A percentile compares a stretch with the other conserved stretches of the same genome.
phyloP scores from a whole-genome alignment of 192 early-diverging fungal species.

The Spinellus fusiger region DNA sequence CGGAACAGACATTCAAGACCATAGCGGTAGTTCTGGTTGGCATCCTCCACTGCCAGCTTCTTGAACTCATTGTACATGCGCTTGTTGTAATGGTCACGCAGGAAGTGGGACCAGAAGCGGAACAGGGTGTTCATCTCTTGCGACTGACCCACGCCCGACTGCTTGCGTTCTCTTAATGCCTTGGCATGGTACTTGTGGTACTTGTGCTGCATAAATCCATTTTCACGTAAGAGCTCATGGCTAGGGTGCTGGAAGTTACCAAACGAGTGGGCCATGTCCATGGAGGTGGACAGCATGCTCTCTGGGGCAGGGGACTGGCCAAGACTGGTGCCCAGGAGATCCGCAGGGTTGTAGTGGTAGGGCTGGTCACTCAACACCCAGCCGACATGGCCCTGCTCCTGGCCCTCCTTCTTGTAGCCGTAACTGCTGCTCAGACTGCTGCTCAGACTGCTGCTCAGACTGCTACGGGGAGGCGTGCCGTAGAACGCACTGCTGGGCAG shows the following conservation, averaged over 20 bases:
- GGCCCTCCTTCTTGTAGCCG: conserved; percentile 54
- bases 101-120: conserved; percentile 97
- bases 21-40: conserved; percentile 80
- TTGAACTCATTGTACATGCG: conserved; percentile 94
- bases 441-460: too few species aligned
- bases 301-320: conserved; percentile 28
- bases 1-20: conserved; percentile 97
- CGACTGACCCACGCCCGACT: conserved; percentile 81
- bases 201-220: conserved; percentile 95
- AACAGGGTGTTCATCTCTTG: conserved; percentile 95
- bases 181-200: conserved; percentile 92
- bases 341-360: conserved; percentile 51
- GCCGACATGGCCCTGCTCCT: conserved; percentile 67
- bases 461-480: conserved; percentile 11
- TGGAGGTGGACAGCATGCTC: conserved; percentile 35
- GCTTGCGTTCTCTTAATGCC: conserved; percentile 90
- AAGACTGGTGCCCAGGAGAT: conserved; percentile 39
- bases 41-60: conserved; percentile 83
- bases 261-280: conserved; percentile 54
- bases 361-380: conserved; percentile 72
- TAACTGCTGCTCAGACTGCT: too few species aligned
- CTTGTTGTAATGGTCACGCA: conserved; percentile 94
- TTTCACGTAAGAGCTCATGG: conserved; percentile 90
- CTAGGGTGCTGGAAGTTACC: conserved; percentile 77
- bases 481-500: conserved; percentile 16